These are phyloP conservation scores for Pyrenula massariospora DNA, from an alignment of 495 filamentous ascomycete genomes.

Conservation along the genomic window DNA sequence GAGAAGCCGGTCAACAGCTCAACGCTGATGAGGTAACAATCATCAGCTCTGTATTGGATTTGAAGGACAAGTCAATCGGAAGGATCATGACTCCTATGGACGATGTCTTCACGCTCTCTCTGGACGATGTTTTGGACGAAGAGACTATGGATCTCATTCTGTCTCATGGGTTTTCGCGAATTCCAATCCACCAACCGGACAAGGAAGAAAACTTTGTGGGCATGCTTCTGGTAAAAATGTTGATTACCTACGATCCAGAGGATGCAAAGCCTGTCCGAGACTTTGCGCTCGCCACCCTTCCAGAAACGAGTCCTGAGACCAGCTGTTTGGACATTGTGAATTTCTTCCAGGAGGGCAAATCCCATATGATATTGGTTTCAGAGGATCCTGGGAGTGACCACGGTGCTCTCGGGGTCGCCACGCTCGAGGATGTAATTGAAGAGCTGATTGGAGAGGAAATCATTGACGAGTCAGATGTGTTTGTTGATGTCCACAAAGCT, in stretches of 20 bases:
- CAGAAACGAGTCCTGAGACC: slow-evolving; percentile 87
- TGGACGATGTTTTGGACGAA: slow-evolving; percentile 84
- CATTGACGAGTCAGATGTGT: slow-evolving; percentile 87
- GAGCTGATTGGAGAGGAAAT: slow-evolving; percentile 95
- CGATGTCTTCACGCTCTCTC: slow-evolving; percentile 89
- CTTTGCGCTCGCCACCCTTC: slow-evolving; percentile 85
- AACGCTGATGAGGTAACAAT: slow-evolving; percentile 98
- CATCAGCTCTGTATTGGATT: slow-evolving; percentile 88
- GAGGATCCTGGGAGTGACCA: slow-evolving; percentile 78
- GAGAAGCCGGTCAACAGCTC: slow-evolving; percentile 74
- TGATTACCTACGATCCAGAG: slow-evolving; percentile 97
- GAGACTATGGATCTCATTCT: slow-evolving; percentile 85
- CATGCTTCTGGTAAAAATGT: slow-evolving; percentile 95
- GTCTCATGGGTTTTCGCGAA: slow-evolving; percentile 85
- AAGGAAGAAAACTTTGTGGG: slow-evolving; percentile 83
- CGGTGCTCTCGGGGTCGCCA: slow-evolving; percentile 86
- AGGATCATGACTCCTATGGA: slow-evolving; percentile 97
- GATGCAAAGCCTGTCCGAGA: slow-evolving; percentile 74
- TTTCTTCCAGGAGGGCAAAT: slow-evolving; percentile 98
- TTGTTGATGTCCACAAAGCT: slow-evolving; percentile 92
- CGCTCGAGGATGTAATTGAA: slow-evolving; percentile 94
- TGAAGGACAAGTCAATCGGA: slow-evolving; percentile 91
- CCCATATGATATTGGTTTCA: slow-evolving; percentile 95
- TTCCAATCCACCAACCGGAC: slow-evolving; percentile 82
- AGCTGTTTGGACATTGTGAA: slow-evolving; percentile 97